These are phyloP conservation scores for Cercophora newfieldiana DNA, from an alignment of 495 filamentous ascomycete genomes.

Conservation along the genomic window DNA sequence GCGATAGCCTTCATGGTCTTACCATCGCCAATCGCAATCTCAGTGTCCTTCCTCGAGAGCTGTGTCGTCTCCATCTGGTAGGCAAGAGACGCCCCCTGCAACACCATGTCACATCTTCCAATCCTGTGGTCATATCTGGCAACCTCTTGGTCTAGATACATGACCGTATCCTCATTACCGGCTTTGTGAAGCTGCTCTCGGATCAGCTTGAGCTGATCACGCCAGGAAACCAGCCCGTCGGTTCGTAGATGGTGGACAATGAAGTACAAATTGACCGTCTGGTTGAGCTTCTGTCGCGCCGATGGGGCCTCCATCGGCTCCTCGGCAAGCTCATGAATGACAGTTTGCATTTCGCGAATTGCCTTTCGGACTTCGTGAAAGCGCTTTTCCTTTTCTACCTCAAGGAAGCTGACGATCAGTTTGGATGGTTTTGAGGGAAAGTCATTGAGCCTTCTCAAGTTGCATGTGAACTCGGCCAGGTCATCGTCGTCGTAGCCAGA, in stretches of 20 bases:
- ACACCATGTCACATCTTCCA: constrained; percentile 1
- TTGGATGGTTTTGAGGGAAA: neutral
- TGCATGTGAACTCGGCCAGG: neutral
- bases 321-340: neutral
- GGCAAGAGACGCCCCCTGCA: constrained; percentile 7
- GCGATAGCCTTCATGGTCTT: constrained; percentile 16
- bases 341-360: neutral
- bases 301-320: neutral
- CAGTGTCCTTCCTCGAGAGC: constrained; percentile 9
- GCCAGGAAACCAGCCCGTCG: constrained; percentile 8
- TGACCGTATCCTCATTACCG: neutral
- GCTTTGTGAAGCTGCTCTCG: neutral
- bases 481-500: neutral
- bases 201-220: constrained; percentile 1
- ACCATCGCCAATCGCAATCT: constrained; percentile 11
- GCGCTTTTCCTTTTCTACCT: neutral
- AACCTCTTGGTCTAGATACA: constrained; percentile 6
- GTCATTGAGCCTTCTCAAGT: neutral
- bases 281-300: neutral
- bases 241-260: constrained; percentile 6
- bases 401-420: neutral
- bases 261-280: constrained; percentile 8
- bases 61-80: constrained; percentile 15
- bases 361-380: neutral
- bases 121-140: constrained; percentile 6